Base-by-base conservation (phyloP, 345 rosid genomes). In the Aquilaria yunnanensis region DNA sequence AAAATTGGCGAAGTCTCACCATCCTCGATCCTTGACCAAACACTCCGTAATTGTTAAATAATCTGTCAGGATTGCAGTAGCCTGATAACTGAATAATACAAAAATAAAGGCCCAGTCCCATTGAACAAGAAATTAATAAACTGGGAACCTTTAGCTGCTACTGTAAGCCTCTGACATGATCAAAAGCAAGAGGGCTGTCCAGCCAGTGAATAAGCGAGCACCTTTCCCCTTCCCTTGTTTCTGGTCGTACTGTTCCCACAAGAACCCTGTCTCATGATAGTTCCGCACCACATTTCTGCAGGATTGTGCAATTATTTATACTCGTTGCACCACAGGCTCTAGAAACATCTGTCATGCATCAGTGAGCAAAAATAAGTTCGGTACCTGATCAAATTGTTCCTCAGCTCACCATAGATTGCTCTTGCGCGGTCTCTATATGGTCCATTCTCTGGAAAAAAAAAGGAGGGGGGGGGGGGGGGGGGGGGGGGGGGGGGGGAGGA, bases 241-340 rank as follows among this genome's bases (percentile, higher is more conserved):
- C 78, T 90, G 97, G 65, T 83, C 91, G 61, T 90, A 90, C 64
- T 94, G 97, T 68, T 94, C 97, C 99, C 97, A 94, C 54, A 88
- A 67, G 66, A 74, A 90, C 47, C 99, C 96, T 3, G 93, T 90
- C 54, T 74, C 70, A 59, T 81, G 60, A 77, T 90, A 90, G 77
- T 88, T 94, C 47, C 63, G 67, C 58, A 88, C 89, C 59, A 90
- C 85, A 62, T 86, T 90, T 64, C 96, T 88, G 95, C 78, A 73
- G 32, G 65, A 72, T 52, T 12, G 14, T 29, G 43, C 61, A 3
- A 37, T 37, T 37, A 37, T 37, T 3, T 37, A 3, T 3, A 37
- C 52, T 47, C 50, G 31, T 53, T 4, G 8, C 49, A 71, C 9
- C 58, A 49, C 29, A 43, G 14, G 58, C 51, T 23, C 23, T 23